phyloP scores from a whole-genome alignment of 139 green algal genomes.

The Chlorella sp. region DNA sequence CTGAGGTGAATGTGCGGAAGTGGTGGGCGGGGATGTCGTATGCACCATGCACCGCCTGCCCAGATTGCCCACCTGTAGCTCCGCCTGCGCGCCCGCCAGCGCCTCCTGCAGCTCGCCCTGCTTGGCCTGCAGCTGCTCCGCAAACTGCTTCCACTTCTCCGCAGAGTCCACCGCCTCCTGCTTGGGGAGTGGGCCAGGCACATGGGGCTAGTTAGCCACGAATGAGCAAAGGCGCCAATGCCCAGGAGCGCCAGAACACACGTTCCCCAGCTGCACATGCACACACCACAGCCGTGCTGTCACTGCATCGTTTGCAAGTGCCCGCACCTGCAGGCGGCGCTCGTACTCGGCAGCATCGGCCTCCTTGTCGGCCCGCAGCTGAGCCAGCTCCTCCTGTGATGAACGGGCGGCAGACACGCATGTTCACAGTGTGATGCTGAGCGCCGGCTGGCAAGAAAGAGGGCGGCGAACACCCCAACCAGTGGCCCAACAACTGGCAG shows the following conservation, averaged over 20 bases:
- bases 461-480: too few relatives aligned
- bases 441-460: too few relatives aligned
- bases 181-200: not conserved
- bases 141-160: conserved; percentile 61
- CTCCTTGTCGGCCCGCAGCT: not conserved
- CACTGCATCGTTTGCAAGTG: too few relatives aligned
- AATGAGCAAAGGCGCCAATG: too few relatives aligned
- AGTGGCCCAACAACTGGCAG: too few relatives aligned
- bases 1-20: not conserved
- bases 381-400: conserved; percentile 14
- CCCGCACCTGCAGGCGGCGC: conserved; percentile 13
- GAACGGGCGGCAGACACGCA: too few relatives aligned
- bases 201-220: too few relatives aligned
- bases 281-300: too few relatives aligned
- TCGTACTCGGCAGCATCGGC: conserved; percentile 22
- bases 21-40: not conserved
- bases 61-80: conserved; percentile 29
- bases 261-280: too few relatives aligned
- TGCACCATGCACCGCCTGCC: too few relatives aligned
- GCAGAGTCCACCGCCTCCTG: conserved; percentile 54
- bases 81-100: conserved; percentile 35
- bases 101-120: conserved; percentile 33
- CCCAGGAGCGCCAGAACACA: too few relatives aligned
- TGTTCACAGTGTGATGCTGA: too few relatives aligned
- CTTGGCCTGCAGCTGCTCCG: conserved; percentile 27